Conservation (phyloP, 1,284 basidiomycete species). For the Vanrija pseudolonga region DNA sequence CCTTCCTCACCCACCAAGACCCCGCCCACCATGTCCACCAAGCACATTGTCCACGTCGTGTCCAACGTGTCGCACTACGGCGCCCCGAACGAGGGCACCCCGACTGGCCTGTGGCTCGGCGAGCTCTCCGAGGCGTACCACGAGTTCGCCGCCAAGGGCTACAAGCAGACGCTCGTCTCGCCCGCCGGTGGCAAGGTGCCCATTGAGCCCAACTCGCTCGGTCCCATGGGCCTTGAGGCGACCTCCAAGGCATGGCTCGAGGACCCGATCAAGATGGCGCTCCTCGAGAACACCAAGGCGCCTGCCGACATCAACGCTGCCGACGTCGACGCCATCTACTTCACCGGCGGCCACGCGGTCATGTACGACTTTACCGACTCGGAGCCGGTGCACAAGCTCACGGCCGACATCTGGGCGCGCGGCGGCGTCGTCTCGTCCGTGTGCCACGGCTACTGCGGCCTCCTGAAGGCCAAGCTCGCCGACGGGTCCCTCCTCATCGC, state of each 20-base stretch:
- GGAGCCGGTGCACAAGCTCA: slow-evolving; percentile 4
- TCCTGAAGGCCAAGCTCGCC: slow-evolving; percentile 5
- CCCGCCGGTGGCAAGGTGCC: slow-evolving; percentile 2
- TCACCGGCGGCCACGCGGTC: slow-evolving; percentile 11
- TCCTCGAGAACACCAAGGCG: background rate
- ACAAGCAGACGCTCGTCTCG: background rate
- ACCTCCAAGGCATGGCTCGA: slow-evolving; percentile 2
- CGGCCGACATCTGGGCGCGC: slow-evolving; percentile 1
- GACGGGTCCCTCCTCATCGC: background rate
- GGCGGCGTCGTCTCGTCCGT: slow-evolving; percentile 12
- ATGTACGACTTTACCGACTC: slow-evolving; percentile 13
- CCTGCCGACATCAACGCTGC: slow-evolving; percentile 1
- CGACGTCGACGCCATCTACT: slow-evolving; percentile 10
- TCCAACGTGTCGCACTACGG: slow-evolving; percentile 4
- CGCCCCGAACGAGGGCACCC: background rate
- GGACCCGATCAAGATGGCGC: background rate
- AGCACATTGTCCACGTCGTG: slow-evolving; percentile 4
- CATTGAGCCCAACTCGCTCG: slow-evolving; percentile 1
- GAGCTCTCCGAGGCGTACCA: slow-evolving; percentile 5
- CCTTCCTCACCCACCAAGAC: too few relatives aligned
- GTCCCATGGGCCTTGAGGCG: background rate
- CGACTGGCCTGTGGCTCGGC: slow-evolving; percentile 5
- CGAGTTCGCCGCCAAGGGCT: background rate
- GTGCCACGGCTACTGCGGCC: slow-evolving; percentile 13
- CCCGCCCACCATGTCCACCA: background rate